These are phyloP conservation scores for Termitomyces sp. DNA, from an alignment of 768 basidiomycete species.

Conservation along the genomic window DNA sequence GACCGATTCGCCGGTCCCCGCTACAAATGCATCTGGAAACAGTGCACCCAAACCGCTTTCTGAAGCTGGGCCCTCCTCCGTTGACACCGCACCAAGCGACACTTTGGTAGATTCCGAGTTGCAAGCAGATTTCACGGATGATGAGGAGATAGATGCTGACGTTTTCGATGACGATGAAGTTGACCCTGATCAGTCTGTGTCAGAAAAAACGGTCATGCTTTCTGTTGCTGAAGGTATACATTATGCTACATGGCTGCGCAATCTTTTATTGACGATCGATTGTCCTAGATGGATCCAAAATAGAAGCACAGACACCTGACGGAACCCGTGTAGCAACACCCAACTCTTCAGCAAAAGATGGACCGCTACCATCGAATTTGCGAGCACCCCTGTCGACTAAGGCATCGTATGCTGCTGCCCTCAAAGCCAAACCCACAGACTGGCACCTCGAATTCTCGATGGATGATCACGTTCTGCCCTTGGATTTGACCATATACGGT, in stretches of 20 bases:
- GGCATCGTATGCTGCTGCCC: constrained; percentile 89
- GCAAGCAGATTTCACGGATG: constrained; percentile 78
- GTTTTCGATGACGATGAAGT: constrained; percentile 82
- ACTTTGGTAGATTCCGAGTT: constrained; percentile 63
- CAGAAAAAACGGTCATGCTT: constrained; percentile 85
- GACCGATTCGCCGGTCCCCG: constrained; percentile 18
- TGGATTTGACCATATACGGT: constrained; percentile 94
- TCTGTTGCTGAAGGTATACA: constrained; percentile 75
- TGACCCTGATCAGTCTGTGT: constrained; percentile 64
- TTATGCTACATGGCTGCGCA: background rate
- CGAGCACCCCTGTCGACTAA: constrained; percentile 33
- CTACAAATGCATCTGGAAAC: constrained; percentile 9
- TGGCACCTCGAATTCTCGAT: constrained; percentile 98
- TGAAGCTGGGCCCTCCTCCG: constrained; percentile 25
- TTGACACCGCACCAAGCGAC: constrained; percentile 52
- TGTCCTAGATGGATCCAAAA: constrained; percentile 76
- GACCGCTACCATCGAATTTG: constrained; percentile 27
- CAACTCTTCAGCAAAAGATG: constrained; percentile 46
- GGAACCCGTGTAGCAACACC: constrained; percentile 94
- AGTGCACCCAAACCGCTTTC: constrained; percentile 11
- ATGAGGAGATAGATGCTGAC: constrained; percentile 85
- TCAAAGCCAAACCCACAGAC: constrained; percentile 90
- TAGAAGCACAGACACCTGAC: constrained; percentile 96
- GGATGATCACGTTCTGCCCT: constrained; percentile 80
- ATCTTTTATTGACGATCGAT: background rate